phyloP scores from a whole-genome alignment of 176 grass and related monocot genomes.

The Melocanna baccifera region DNA sequence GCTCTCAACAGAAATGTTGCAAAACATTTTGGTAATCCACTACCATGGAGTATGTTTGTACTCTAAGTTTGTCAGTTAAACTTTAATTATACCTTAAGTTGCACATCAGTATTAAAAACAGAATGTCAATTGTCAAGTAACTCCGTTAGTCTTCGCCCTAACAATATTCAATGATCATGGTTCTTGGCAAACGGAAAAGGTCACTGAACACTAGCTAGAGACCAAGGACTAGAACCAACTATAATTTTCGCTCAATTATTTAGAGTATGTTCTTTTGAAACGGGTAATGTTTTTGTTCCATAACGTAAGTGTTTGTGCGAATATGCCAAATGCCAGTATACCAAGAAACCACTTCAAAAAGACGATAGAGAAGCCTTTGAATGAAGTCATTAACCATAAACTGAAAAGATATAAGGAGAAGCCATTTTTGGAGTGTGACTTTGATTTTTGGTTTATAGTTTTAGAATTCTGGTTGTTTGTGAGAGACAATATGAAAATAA shows the following conservation, averaged over 20 bases:
- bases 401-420: too few relatives aligned
- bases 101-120: background rate
- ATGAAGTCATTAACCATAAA: too few relatives aligned
- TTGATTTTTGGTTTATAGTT: too few relatives aligned
- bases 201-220: conserved; percentile 27
- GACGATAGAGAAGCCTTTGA: too few relatives aligned
- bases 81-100: background rate
- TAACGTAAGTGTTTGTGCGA: too few relatives aligned
- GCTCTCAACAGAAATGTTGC: background rate
- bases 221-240: background rate
- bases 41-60: background rate
- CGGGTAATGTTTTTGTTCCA: too few relatives aligned
- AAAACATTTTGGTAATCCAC: background rate
- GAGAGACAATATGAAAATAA: too few relatives aligned
- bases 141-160: background rate
- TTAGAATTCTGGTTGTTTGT: too few relatives aligned
- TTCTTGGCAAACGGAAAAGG: conserved; percentile 9
- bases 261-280: background rate
- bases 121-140: background rate
- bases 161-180: background rate
- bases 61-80: background rate
- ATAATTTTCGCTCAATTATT: background rate
- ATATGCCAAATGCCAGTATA: too few relatives aligned
- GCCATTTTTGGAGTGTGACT: too few relatives aligned
- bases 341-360: fast-evolving